Evolutionary conservation across 2,329 filamentous ascomycete species (phyloP), one percentile per base, ranked within the genome.

Genomic region (Neoscytalidium dimidiatum): DNA sequence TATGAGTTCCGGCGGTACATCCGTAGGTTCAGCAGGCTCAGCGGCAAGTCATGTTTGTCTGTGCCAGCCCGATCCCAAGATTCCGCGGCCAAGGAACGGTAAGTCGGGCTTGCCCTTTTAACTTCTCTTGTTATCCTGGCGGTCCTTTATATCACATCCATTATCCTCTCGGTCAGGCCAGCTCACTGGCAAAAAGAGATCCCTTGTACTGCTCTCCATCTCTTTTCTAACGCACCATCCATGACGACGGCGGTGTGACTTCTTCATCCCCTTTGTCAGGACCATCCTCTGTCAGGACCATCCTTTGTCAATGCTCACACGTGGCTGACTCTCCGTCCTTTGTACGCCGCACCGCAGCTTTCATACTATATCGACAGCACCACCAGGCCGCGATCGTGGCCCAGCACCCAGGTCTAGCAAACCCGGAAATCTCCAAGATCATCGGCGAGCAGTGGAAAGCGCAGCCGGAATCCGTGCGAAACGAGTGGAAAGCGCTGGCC

Each of bases 401-500:
- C 62, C 86, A 92, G 70, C 87, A 97, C 72, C 94, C 94, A n/a
- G 91, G 92, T 49, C 86, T 97, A 69, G 89, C 94, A 51, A 98
- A 98, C 78, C 94, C 94, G 3, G 92, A 97, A 61, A 96, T 98
- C 71, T 97, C 94, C 69, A 97, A 97, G 79, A 96, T 98, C 71
- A 96, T 98, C 70, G 94, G 94, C 61, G 88, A 92, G 76, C 90
- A 94, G 85, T 99, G 95, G 95, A 88, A 90, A 72, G 85, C 88
- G 64, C 89, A 96, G 73, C 80, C 88, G 3, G 85, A 90, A 26
- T 87, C 91, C 62, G 84, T 89, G 65, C 96, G 96, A 79, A 86
- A 88, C 68, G 86, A 89, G 75, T 99, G 95, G 95, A 96, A 95
- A 77, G 85, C 85, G 67, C 85, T 96, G 64, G 95, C 95, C 66